Conservation (phyloP, 2,329 filamentous ascomycete genomes). For the Arthrinium puccinioides region DNA sequence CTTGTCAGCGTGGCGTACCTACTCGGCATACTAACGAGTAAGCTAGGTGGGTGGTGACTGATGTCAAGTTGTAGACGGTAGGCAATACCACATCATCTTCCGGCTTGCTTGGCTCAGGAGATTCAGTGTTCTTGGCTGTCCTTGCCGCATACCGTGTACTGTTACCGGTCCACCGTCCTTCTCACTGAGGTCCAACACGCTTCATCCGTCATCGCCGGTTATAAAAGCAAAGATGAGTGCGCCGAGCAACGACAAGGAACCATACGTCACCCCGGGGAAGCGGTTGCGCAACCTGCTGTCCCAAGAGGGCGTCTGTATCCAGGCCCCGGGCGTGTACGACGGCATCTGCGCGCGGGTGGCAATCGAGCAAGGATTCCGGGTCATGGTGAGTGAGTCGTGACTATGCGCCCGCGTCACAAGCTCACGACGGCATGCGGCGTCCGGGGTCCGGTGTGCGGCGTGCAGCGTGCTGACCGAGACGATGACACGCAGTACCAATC, state of each 20-base stretch:
- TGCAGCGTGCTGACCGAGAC: background rate
- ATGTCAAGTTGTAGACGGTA: background rate
- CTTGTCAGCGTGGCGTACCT: no score
- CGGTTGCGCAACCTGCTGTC: slow-evolving; percentile 3
- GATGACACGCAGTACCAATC: slow-evolving; percentile 1
- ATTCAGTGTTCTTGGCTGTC: background rate
- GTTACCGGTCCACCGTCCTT: background rate
- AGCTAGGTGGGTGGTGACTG: no score
- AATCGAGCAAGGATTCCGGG: slow-evolving; percentile 5
- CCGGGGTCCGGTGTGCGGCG: background rate
- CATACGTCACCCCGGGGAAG: slow-evolving; percentile 1
- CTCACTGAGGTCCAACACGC: background rate
- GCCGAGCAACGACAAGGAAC: background rate
- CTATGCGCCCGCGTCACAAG: no score
- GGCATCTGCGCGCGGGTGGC: slow-evolving; percentile 6
- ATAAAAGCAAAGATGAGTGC: background rate
- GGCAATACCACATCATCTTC: background rate
- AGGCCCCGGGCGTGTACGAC: slow-evolving; percentile 6
- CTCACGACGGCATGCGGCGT: no score
- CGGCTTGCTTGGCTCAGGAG: background rate
- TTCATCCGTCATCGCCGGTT: background rate
- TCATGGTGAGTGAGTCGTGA: slow-evolving; percentile 3
- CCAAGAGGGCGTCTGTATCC: slow-evolving; percentile 4
- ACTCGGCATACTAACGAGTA: no score
- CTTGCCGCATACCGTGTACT: background rate